Evolutionary conservation across 2,329 filamentous ascomycete species (phyloP), one percentile per base, ranked within the genome.

Genomic region (Colletotrichum sp.): DNA sequence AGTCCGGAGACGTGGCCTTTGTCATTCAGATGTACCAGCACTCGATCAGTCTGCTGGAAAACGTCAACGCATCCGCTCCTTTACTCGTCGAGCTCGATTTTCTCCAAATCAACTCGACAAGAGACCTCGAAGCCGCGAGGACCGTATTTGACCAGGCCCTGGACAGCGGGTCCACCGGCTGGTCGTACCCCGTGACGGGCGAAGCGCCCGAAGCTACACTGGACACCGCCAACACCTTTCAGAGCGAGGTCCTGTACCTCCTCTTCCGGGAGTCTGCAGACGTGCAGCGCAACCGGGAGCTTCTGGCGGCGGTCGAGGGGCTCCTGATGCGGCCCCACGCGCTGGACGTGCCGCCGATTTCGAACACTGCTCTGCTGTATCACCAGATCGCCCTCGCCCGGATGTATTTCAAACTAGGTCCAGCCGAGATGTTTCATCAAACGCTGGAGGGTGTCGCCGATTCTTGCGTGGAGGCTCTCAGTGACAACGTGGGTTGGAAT

Each of bases 401-500:
- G 36, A 81, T 82, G 80, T 76, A 77, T 27, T 65, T 78, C 12
- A 80, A 81, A 28, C 77, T 81, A 56, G 80, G 80, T 0, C 79
- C 80, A 3, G 28, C 48, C 2, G 56, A 16, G 13, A 79, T 80
- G 52, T 80, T 80, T 27, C 79, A 82, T 6, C 69, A 74, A 12
- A 71, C 58, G 10, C 66, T 82, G 5, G 76, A 80, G 16, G 74
- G 70, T 1, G 70, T 80, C 9, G 67, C 81, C 4, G 65, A 79
- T 16, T 62, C 68, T 6, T 79, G 79, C 15, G 72, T 82, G 5
- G 70, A 73, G 1, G 79, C 71, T 0, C 60, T 82, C 5, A 69
- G 48, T 10, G 79, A 82, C 48, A 77, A 71, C 6, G 78, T 80
- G 0, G 78, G 77, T 2, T 82, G 80, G 80, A 82, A 82, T 27